Evolutionary conservation across 768 basidiomycete genomes (phyloP).

Genomic region (Boletus fagicola): DNA sequence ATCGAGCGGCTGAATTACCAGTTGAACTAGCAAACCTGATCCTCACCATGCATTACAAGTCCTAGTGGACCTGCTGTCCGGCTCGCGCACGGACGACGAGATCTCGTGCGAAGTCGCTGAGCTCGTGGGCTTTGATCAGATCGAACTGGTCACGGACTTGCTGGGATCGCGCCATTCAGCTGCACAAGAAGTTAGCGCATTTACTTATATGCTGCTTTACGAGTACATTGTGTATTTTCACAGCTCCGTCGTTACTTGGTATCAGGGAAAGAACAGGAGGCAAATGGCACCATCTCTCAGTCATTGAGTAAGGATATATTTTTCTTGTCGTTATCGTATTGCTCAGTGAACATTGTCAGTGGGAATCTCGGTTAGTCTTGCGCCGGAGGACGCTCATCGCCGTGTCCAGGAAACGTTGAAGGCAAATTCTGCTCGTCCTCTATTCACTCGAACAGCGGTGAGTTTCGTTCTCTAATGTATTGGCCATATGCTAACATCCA

Average conservation of each 20-base stretch:
- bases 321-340: neutral
- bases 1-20: constrained; percentile 2
- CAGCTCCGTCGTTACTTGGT: constrained; percentile 19
- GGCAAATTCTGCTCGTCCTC: constrained; percentile 61
- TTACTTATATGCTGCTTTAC: neutral
- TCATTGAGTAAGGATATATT: constrained; percentile 7
- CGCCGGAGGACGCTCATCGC: constrained; percentile 48
- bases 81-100: constrained; percentile 55
- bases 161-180: constrained; percentile 53
- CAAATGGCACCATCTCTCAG: neutral
- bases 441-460: constrained; percentile 60
- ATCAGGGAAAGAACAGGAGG: neutral
- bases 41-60: constrained; percentile 9
- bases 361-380: constrained; percentile 30
- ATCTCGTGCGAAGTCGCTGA: constrained; percentile 80
- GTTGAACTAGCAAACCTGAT: constrained; percentile 14
- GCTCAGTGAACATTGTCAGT: neutral
- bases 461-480: constrained; percentile 13
- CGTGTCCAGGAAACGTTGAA: constrained; percentile 62
- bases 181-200: constrained; percentile 45
- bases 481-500: constrained; percentile 9
- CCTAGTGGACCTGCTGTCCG: constrained; percentile 44
- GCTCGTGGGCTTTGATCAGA: constrained; percentile 77
- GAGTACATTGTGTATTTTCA: neutral
- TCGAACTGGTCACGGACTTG: constrained; percentile 75